A percentile compares a stretch with the other conserved stretches of the same genome.
Evolutionary conservation across 208 protist genomes (phyloP).

Genomic region (Leishmania amazonensis): DNA sequence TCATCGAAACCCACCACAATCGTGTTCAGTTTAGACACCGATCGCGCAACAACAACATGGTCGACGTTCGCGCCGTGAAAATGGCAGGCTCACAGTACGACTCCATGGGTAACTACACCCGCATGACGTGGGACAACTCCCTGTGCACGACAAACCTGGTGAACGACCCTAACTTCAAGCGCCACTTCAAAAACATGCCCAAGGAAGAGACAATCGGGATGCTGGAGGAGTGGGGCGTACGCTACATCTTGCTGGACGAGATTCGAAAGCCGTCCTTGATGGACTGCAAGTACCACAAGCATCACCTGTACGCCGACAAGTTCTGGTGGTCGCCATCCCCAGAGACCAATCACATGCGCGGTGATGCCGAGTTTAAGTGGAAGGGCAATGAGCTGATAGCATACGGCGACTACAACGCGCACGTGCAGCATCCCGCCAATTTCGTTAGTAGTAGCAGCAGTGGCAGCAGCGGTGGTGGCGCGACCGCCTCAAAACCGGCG

Average conservation of each 20-base stretch:
- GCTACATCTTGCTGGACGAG: conserved; percentile 85
- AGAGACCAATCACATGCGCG: conserved; percentile 66
- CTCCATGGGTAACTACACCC: conserved; percentile 64
- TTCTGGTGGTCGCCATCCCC: conserved; percentile 80
- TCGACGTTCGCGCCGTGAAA: conserved; percentile 68
- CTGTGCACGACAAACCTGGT: conserved; percentile 60
- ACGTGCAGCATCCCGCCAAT: conserved; percentile 42
- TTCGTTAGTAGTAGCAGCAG: conserved; percentile 7
- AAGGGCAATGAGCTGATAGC: conserved; percentile 77
- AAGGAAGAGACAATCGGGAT: conserved; percentile 71
- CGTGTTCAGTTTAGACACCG: conserved; percentile 72
- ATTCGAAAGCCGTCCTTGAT: conserved; percentile 72
- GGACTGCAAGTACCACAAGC: conserved; percentile 78
- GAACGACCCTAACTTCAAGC: conserved; percentile 49
- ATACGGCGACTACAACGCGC: conserved; percentile 73
- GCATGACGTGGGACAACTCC: conserved; percentile 64
- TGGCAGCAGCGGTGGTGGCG: background rate
- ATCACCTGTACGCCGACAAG: conserved; percentile 80
- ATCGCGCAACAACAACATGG: conserved; percentile 36
- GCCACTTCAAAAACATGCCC: conserved; percentile 40
- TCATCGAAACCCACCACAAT: conserved; percentile 68
- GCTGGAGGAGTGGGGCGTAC: conserved; percentile 82
- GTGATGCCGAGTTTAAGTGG: conserved; percentile 88
- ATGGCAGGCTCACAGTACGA: conserved; percentile 63
- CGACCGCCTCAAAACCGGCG: background rate